These are phyloP conservation scores for Paxillus ammoniavirescens DNA, from an alignment of 768 basidiomycete genomes.

Conservation along the genomic window DNA sequence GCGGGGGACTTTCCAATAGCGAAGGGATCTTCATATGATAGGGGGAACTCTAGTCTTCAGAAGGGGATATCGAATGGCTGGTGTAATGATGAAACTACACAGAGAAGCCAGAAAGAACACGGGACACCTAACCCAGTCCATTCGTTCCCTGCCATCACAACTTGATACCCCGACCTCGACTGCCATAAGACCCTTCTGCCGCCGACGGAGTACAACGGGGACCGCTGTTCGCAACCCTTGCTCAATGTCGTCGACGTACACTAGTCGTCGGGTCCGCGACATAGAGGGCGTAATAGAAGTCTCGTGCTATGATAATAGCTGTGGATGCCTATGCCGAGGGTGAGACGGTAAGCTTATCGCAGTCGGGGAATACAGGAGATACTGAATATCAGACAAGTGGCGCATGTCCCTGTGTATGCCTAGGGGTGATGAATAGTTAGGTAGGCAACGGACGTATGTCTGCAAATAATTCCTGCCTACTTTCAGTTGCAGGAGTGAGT, in stretches of 20 bases:
- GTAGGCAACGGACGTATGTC: conserved; percentile 35
- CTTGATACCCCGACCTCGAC: conserved; percentile 69
- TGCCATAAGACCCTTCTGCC: conserved; percentile 52
- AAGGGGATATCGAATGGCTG: too few relatives aligned
- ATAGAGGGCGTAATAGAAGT: conserved; percentile 77
- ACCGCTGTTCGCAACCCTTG: conserved; percentile 43
- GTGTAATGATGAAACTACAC: neutral
- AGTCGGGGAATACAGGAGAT: conserved; percentile 69
- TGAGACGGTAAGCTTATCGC: conserved; percentile 55
- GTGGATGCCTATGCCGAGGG: conserved; percentile 43
- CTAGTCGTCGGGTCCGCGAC: conserved; percentile 43
- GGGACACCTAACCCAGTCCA: conserved; percentile 70
- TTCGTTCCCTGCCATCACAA: conserved; percentile 77
- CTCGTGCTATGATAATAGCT: conserved; percentile 67
- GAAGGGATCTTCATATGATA: too few relatives aligned
- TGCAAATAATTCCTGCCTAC: conserved; percentile 66
- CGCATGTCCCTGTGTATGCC: conserved; percentile 48
- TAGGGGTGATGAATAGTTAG: neutral
- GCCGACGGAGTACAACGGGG: conserved; percentile 55
- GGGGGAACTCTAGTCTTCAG: too few relatives aligned
- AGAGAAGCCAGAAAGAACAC: neutral
- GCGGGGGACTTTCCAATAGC: too few relatives aligned
- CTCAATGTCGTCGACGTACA: conserved; percentile 42
- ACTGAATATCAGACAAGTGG: conserved; percentile 67
- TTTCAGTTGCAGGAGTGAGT: conserved; percentile 4